These are phyloP conservation scores for Rhizoclosmatium globosum DNA, from an alignment of 192 early-diverging fungal species.

Conservation along the genomic window DNA sequence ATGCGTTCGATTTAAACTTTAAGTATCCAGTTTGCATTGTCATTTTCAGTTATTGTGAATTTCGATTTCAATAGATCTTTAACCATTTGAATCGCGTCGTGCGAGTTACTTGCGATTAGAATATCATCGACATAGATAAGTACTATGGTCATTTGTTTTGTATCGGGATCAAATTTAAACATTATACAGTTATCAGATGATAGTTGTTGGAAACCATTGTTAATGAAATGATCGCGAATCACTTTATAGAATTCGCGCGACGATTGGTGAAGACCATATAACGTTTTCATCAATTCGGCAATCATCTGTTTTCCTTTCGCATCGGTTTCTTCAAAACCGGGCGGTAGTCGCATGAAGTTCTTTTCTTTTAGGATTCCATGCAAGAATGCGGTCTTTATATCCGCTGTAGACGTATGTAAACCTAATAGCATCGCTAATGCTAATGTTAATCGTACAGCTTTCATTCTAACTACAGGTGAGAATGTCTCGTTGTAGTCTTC, in stretches of 20 bases:
- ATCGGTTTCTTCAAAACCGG: no score
- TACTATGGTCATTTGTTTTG: slow-evolving; percentile 13
- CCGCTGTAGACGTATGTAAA: no score
- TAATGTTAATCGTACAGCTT: slow-evolving; percentile 3
- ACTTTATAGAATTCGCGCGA: no score
- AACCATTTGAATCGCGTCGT: slow-evolving; percentile 9
- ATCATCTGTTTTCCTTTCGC: no score
- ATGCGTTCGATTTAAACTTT: slow-evolving; percentile 14
- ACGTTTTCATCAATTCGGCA: no score
- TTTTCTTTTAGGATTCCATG: no score
- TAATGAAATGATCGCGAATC: background rate
- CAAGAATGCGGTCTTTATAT: no score
- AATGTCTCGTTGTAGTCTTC: no score
- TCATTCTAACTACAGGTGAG: no score
- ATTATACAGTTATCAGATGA: slow-evolving; percentile 14
- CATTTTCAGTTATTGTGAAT: slow-evolving; percentile 14
- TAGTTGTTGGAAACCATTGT: background rate
- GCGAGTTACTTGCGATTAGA: slow-evolving; percentile 2
- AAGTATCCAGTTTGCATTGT: slow-evolving; percentile 22
- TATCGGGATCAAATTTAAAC: slow-evolving; percentile 2
- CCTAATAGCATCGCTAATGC: background rate
- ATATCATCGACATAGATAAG: slow-evolving; percentile 39
- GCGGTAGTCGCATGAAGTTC: no score
- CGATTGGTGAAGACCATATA: no score
- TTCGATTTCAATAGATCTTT: slow-evolving; percentile 19